Evolutionary conservation across 441 rosid genomes (phyloP).

Genomic region (Melastoma candidum): DNA sequence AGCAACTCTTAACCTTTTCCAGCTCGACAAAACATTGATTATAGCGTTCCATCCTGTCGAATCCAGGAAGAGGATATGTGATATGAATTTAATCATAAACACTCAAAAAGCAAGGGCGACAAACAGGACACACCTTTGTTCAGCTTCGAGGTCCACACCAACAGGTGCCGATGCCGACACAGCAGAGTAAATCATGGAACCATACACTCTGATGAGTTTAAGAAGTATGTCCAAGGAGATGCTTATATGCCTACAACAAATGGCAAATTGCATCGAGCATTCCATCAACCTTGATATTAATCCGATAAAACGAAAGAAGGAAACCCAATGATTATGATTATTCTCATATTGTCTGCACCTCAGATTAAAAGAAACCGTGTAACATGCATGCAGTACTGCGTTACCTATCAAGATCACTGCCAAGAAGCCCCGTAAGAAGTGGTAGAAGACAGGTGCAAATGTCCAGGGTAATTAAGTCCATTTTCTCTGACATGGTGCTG

Average conservation of each 20-base stretch:
- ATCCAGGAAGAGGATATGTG: slow-evolving; percentile 7
- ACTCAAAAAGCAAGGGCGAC: slow-evolving; percentile 10
- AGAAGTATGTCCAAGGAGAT: slow-evolving; percentile 73
- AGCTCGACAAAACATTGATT: slow-evolving; percentile 80
- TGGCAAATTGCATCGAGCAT: background rate
- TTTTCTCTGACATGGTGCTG: slow-evolving; percentile 49
- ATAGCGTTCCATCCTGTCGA: slow-evolving; percentile 76
- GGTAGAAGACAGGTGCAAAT: slow-evolving; percentile 84
- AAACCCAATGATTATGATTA: no score
- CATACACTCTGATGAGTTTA: slow-evolving; percentile 76
- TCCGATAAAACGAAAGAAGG: no score
- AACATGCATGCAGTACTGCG: background rate
- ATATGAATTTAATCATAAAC: background rate
- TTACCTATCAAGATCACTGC: slow-evolving; percentile 79
- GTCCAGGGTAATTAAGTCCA: slow-evolving; percentile 65
- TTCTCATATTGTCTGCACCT: no score
- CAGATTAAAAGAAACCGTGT: no score
- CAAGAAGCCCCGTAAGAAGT: slow-evolving; percentile 60
- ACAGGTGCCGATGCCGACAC: slow-evolving; percentile 71
- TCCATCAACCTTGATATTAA: no score
- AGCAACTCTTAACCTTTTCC: slow-evolving; percentile 67
- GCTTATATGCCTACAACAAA: slow-evolving; percentile 57
- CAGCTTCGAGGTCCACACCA: slow-evolving; percentile 97
- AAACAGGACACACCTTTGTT: slow-evolving; percentile 56
- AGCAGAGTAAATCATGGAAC: slow-evolving; percentile 68